Evolutionary conservation across 2,329 filamentous ascomycete species (phyloP).

Genomic region (Hymenoscyphus albidus): DNA sequence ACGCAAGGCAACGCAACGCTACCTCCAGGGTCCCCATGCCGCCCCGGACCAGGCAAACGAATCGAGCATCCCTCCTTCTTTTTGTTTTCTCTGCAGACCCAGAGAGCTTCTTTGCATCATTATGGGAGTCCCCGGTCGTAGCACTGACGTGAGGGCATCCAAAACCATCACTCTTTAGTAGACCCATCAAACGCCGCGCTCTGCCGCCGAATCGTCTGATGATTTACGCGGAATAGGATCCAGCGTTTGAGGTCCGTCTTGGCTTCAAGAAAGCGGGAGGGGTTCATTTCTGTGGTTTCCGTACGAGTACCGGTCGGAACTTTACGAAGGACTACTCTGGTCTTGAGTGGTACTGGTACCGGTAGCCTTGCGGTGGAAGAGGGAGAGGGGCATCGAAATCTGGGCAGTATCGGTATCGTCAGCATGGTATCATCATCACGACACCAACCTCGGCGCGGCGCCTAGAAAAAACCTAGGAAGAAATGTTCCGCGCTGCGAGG

Average conservation of each 20-base stretch:
- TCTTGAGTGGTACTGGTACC: too few relatives aligned
- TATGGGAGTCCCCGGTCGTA: not conserved
- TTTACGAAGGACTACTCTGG: too few relatives aligned
- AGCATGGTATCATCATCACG: not conserved
- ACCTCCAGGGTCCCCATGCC: not conserved
- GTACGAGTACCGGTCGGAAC: not conserved
- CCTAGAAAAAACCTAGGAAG: not conserved
- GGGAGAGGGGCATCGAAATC: not conserved
- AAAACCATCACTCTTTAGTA: not conserved
- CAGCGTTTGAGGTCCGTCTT: not conserved
- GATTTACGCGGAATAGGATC: not conserved
- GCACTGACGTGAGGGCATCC: slow-evolving; percentile 1
- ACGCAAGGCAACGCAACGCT: not conserved
- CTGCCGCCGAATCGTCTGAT: not conserved
- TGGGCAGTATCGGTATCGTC: slow-evolving; percentile 1
- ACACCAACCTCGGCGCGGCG: not conserved
- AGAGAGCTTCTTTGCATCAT: slow-evolving; percentile 1
- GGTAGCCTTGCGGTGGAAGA: not conserved
- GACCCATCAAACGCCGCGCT: not conserved
- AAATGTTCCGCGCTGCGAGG: not conserved
- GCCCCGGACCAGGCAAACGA: not conserved
- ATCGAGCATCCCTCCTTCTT: slow-evolving; percentile 6
- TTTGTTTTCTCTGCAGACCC: slow-evolving; percentile 5
- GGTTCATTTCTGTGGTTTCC: not conserved
- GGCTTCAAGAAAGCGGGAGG: not conserved